Base-by-base conservation (phyloP, 2,329 filamentous ascomycete genomes). In the Xylariomycetidae sp. region DNA sequence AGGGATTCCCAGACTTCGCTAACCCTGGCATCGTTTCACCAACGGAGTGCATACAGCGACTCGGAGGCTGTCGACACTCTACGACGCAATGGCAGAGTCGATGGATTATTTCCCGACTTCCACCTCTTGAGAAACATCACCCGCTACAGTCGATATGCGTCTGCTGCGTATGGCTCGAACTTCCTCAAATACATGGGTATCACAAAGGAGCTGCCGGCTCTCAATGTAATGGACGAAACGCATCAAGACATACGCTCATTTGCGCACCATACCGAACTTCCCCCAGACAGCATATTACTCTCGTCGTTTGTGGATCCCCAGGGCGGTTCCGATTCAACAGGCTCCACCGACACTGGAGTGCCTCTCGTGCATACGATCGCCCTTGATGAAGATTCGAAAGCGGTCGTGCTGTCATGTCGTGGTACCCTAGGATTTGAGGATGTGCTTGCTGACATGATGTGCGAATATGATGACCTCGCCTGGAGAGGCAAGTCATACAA, bases 391-490 rank as follows among this genome's bases (percentile, higher is more conserved):
- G 77, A 81, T 32, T 81, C 81, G 2, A 81, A 79, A 48, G 81
- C 82, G 1, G 77, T 87, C 0, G 81, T 87, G 0, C 63, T 87
- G n/a, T 80, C 81, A 2, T 82, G 83, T 31, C 73, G 82, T 23
- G 82, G 82, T 2, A 87, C 82, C 0, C 65, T 85, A 25, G 82
- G 82, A 0, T 85, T 86, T 40, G 82, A 86, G 48, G 82, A 87
- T 50, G 74, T 86, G 16, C 61, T 87, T 22, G 81, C 81, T 1
- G 82, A 86, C 49, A 76, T 86, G 72, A 81, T 81, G 18, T 86
- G 82, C 56, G 82, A 85, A 29, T 86, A 85, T 42, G 80, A 84
- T 45, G 70, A 79, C 34, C 59, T 84, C 8, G 41, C 63, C 5
- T 82, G 82, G 79, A 70, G 77, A 37, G 79, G 78, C 12, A 72